A percentile compares a stretch with the other conserved stretches of the same genome.
Conservation (phyloP, 495 filamentous ascomycete species). For the Penicillium coffeae region DNA sequence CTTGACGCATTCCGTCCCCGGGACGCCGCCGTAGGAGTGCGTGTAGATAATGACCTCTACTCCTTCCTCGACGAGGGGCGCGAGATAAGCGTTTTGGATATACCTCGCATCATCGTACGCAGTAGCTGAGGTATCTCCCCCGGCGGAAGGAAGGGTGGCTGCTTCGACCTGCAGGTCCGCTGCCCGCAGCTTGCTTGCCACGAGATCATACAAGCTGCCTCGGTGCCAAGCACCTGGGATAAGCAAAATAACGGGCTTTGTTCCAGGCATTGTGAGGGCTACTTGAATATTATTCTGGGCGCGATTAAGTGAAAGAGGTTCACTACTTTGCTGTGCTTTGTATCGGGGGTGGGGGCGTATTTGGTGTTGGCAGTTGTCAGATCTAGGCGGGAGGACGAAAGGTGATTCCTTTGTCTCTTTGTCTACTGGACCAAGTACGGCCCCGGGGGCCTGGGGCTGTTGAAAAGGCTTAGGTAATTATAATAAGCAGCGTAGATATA, state of each 20-base stretch:
- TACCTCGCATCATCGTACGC: constrained; percentile 11
- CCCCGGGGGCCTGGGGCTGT: too few species aligned
- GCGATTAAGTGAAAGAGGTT: too few species aligned
- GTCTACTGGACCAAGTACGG: too few species aligned
- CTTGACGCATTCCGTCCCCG: constrained; percentile 28
- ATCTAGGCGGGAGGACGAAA: too few species aligned
- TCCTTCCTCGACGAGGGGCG: constrained; percentile 25
- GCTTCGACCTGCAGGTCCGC: constrained; percentile 15
- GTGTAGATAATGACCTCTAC: constrained; percentile 31
- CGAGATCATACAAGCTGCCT: constrained; percentile 23
- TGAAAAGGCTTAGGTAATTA: too few species aligned
- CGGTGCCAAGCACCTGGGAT: constrained; percentile 36
- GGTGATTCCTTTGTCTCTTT: too few species aligned
- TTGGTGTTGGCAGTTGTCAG: too few species aligned
- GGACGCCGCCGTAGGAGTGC: constrained; percentile 36
- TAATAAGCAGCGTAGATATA: too few species aligned
- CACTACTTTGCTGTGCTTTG: too few species aligned
- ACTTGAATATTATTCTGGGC: background rate
- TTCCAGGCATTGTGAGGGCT: background rate
- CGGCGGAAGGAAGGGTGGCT: constrained; percentile 10
- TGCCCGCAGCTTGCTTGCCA: constrained; percentile 18
- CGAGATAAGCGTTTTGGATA: constrained; percentile 19
- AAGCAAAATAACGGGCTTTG: constrained; percentile 35
- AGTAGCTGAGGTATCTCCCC: constrained; percentile 3
- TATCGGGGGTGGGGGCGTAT: too few species aligned